Evolutionary conservation across 2,329 filamentous ascomycete species (phyloP), one percentile per base, ranked within the genome.

Genomic region (Falciphora oryzae): DNA sequence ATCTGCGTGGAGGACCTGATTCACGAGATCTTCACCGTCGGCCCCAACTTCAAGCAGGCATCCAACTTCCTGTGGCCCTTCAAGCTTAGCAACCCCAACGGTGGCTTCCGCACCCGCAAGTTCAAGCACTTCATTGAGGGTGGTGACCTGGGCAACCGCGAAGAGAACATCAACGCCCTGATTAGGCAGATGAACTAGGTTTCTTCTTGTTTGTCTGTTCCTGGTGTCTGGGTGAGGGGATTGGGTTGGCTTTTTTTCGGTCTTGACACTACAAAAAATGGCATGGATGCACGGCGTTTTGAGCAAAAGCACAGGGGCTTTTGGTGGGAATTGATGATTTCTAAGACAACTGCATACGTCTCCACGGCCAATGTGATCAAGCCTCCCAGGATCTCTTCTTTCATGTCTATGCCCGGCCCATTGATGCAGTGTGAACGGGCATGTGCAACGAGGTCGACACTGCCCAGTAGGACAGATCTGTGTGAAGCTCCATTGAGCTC

Each of bases 21-120:
- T 81, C 95, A 99, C 87, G 95, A 99, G 87, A 97, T 96, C 84
- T 94, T 88, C 88, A 96, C 93, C 66, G 95, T 98, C 72, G 94
- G 95, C 78, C 94, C 94, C 85, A 98, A 98, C 89, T 96, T 95
- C 91, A 98, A 97, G 90, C 93, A 97, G 85, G 93, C 92, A 76
- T 88, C 89, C 85, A 99, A 98, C 90, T 98, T 98, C 89, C 84
- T 98, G 73, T 99, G 95, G 95, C 95, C 95, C 78, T 99, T 99
- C 89, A 98, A 99, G 91, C 91, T 99, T 73, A 93, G 88, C 88
- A 97, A 96, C 89, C 95, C 95, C 78, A 98, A 84, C 74, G 95
- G 95, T 80, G 94, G 95, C 71, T 99, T 98, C 92, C 90, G 90
- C 74, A 82, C 90, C 75, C 87, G 95, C 83, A 99, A 98, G 87